Evolutionary conservation across 139 green algal species (phyloP).

Genomic region (Chlorella ohadii): DNA sequence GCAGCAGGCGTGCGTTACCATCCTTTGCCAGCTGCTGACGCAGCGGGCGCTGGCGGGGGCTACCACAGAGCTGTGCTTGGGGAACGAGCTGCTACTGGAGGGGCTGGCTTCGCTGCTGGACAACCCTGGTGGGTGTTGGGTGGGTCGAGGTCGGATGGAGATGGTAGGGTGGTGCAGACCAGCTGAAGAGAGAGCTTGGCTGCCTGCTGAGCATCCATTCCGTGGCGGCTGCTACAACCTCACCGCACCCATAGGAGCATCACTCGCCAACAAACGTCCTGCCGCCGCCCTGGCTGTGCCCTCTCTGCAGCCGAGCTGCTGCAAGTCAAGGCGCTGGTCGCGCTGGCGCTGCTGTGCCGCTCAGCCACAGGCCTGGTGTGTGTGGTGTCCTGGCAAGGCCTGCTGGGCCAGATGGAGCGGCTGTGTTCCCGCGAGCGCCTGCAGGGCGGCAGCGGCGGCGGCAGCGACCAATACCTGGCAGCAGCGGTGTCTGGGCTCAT

Average conservation of each 20-base stretch:
- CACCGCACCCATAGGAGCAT: no score
- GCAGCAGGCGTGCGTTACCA: conserved; percentile 76
- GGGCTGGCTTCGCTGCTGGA: conserved; percentile 10
- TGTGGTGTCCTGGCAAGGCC: neutral
- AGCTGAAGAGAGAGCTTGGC: no score
- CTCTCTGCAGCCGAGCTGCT: conserved; percentile 46
- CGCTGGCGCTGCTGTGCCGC: conserved; percentile 62
- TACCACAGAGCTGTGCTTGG: neutral
- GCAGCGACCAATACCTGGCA: conserved; percentile 14
- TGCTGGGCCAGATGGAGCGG: conserved; percentile 18
- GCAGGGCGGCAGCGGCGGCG: conserved; percentile 7
- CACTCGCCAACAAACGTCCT: neutral
- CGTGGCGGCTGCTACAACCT: no score
- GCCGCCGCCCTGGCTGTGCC: neutral
- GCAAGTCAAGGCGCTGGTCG: conserved; percentile 73
- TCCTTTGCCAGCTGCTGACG: conserved; percentile 71
- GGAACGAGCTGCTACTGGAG: neutral
- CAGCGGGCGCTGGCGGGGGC: neutral
- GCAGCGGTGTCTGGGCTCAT: conserved; percentile 1
- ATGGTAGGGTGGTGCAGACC: no score
- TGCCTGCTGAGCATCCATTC: no score
- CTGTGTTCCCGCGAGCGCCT: neutral
- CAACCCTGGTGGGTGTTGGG: conserved; percentile 7
- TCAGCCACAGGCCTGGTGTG: neutral
- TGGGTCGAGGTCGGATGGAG: no score